phyloP scores from a whole-genome alignment of 2,329 filamentous ascomycete genomes.

The Samsoniella hepiali region DNA sequence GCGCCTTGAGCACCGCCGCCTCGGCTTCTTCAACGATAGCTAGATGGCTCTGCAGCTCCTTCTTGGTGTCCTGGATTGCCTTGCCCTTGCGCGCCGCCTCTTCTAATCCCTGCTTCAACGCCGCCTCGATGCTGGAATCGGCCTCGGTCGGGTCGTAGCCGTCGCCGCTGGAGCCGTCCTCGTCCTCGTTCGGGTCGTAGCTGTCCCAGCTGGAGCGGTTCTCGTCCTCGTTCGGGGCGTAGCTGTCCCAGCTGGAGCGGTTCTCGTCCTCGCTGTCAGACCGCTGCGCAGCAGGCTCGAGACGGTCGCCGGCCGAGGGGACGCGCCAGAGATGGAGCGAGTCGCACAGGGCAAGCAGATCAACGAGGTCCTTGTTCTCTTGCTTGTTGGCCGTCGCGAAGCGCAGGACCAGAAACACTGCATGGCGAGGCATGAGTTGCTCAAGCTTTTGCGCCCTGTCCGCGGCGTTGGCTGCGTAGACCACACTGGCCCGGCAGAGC shows the following conservation, averaged over 20 bases:
- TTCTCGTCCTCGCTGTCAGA: too few relatives aligned
- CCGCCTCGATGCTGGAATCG: background rate
- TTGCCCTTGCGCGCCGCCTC: background rate
- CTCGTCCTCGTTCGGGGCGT: too few relatives aligned
- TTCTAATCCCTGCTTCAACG: background rate
- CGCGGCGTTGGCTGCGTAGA: too few relatives aligned
- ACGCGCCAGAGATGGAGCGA: background rate
- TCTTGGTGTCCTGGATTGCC: background rate
- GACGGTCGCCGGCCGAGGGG: background rate
- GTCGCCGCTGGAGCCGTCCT: too few relatives aligned
- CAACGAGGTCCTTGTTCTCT: background rate
- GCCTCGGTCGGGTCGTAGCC: background rate
- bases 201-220: too few relatives aligned
- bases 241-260: too few relatives aligned
- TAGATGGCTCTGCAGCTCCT: background rate
- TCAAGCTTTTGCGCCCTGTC: background rate
- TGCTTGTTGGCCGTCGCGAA: background rate
- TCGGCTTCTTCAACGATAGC: background rate
- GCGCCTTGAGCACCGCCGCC: background rate
- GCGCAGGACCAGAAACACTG: background rate
- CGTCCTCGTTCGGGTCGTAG: too few relatives aligned
- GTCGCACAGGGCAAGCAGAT: background rate
- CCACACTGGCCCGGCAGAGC: too few relatives aligned
- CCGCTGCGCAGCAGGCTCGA: too few relatives aligned
- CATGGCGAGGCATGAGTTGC: background rate